Evolutionary conservation across 768 basidiomycete species (phyloP), one percentile per base, ranked within the genome.

Genomic region (Mycena vitilis): DNA sequence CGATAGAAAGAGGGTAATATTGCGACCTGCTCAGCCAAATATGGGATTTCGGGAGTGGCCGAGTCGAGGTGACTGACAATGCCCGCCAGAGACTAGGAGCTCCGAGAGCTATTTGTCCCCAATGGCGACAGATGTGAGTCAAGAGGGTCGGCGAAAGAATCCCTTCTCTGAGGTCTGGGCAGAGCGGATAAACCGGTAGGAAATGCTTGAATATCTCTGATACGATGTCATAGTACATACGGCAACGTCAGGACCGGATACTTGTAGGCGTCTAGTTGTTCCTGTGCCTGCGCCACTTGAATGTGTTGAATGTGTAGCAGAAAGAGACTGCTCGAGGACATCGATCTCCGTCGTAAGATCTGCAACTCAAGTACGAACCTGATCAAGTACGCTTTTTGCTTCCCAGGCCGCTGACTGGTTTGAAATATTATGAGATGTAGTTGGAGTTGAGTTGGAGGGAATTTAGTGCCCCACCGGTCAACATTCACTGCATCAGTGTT

Each of bases 171-270:
- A 53, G 30, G 1, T 25, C 30, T 34, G 51, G 51, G 13, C 51
- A 34, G 51, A 53, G 51, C 13, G 51, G 51, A 15, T 53, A 53
- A 30, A 30, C 5, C 10, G 51, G 51, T 18, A 53, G 30, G 51
- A 53, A 53, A 4, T 53, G 51, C 0, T 18, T 34, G 30, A 53
- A 53, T 11, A 53, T 53, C 18, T 53, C 51, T 5, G 30, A 53
- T 25, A 36, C 8, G 23, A 53, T 34, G 7, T 53, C 51, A 30
- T n/a, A n/a, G n/a, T n/a, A n/a, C n/a, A n/a, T 34, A 34, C 5
- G 51, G 51, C 51, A 53, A 15, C 30, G 51, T 53, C 25, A 53
- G 18, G 51, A 53, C 30, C 16, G 51, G 51, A 10, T 53, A 53
- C 15, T 34, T 53, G 51, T 8, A 53, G 12, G 51, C 4, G 18